Base-by-base conservation (phyloP, 345 rosid genomes). In the Reutealis trisperma region DNA sequence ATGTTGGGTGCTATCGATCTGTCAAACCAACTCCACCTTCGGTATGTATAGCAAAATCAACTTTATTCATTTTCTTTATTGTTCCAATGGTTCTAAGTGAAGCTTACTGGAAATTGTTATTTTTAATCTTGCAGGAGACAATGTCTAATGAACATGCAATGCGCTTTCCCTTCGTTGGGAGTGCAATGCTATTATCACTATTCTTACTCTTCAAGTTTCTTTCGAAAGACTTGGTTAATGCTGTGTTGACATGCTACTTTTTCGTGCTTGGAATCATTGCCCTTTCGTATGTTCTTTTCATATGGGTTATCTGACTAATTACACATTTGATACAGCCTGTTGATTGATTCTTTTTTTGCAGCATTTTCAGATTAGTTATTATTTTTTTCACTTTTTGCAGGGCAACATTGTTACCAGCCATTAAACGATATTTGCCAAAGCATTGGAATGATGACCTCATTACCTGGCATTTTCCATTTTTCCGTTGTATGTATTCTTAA, bases 151-250 rank as follows among this genome's bases (percentile, higher is more conserved):
- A 96, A 67, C 99, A 96, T 82, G 99, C 99, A 7, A 96, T 96
- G 99, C 97, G 98, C 77, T 94, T 96, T 81, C 99, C 99, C 1
- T 89, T 96, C 77, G 93, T 96, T 71, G 99, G 99, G 78, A 96
- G 99, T 85, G 98, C 99, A 22, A 88, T 96, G 98, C 85, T 96
- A 84, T 77, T 96, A 60, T 96, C 99, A 8, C 88, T 96, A 78
- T 93, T 96, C 89, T 87, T 96, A 76, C 90, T 96, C 78, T 94
- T 96, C 91, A 96, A 96, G 86, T 96, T 94, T 85, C 89, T 94
- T 73, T 92, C 97, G 0, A 94, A 96, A 85, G 97, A 96, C 82
- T 77, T 96, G 93, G 98, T 96, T 78, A 96, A 96, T 77, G 91
- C 99, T 77, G 99, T 94, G 52, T 77, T 96, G 71, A 96, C 99